phyloP scores from a whole-genome alignment of 805 yeast species.

The Kodamaea kaohsiungensis region DNA sequence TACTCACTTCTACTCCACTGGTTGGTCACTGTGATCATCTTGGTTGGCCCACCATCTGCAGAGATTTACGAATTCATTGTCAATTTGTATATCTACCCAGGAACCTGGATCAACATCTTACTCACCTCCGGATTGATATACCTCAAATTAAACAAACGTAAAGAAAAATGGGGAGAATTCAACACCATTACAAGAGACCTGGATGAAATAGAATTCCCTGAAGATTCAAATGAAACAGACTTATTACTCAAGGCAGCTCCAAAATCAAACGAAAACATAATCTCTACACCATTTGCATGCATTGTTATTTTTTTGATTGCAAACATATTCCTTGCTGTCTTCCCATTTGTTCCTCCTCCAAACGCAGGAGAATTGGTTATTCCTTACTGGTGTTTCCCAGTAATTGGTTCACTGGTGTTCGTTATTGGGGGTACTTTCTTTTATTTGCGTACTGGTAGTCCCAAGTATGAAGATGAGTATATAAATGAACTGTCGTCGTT shows the following conservation, averaged over 20 bases:
- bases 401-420: constrained; percentile 50
- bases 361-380: constrained; percentile 29
- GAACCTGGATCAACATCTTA: constrained; percentile 56
- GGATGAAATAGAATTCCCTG: constrained; percentile 4
- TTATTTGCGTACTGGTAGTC: constrained; percentile 12
- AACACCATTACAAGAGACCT: constrained; percentile 4
- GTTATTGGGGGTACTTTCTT: constrained; percentile 40
- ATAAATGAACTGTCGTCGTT: background rate
- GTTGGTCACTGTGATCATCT: constrained; percentile 52
- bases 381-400: constrained; percentile 61
- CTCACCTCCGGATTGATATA: constrained; percentile 56
- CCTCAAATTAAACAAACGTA: constrained; percentile 42
- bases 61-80: constrained; percentile 65
- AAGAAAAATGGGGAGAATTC: constrained; percentile 41
- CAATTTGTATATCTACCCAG: constrained; percentile 63
- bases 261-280: background rate
- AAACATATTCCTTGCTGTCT: constrained; percentile 51
- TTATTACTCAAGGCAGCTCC: background rate
- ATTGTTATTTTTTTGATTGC: constrained; percentile 42
- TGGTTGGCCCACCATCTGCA: constrained; percentile 61
- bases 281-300: constrained; percentile 33
- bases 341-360: constrained; percentile 61
- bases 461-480: constrained; percentile 19
- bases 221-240: constrained; percentile 9
- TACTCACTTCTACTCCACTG: constrained; percentile 56